phyloP scores from a whole-genome alignment of 2,329 filamentous ascomycete genomes.

The Knufia fluminis region DNA sequence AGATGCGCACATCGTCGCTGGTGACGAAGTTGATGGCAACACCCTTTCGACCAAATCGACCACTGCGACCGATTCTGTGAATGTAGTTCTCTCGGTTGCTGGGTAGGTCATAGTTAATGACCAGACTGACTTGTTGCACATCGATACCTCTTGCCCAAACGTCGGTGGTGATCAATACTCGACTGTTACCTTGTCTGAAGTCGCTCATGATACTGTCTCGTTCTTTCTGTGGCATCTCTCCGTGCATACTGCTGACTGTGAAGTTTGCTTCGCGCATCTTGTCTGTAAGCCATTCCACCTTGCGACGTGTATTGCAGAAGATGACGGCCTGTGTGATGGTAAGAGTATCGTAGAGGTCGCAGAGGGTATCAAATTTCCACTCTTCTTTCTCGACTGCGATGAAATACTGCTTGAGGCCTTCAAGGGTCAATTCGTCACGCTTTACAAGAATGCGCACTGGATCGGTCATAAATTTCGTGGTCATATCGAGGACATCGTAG shows the following conservation, averaged over 20 bases:
- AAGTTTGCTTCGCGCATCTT: conserved; percentile 99
- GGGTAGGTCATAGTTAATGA: conserved; percentile 98
- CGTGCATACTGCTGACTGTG: conserved; percentile 97
- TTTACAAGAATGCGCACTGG: conserved; percentile 94
- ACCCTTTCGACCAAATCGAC: conserved; percentile 93
- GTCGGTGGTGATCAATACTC: conserved; percentile 93
- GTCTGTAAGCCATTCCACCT: conserved; percentile 98
- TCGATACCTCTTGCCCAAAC: conserved; percentile 98
- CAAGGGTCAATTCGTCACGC: conserved; percentile 95
- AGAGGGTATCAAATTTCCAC: conserved; percentile 99
- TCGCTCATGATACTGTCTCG: conserved; percentile 99
- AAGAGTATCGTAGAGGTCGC: conserved; percentile 95
- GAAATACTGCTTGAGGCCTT: conserved; percentile 97
- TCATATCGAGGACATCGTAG: conserved; percentile 98
- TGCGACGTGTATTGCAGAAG: conserved; percentile 97
- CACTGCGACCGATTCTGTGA: conserved; percentile 91
- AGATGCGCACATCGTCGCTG: conserved; percentile 91
- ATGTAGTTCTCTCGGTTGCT: conserved; percentile 99
- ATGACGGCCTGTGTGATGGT: conserved; percentile 99
- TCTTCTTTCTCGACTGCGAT: conserved; percentile 99
- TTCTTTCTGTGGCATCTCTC: conserved; percentile 97
- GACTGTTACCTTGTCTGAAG: conserved; percentile 90
- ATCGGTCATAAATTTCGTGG: conserved; percentile 99
- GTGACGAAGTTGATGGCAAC: conserved; percentile 99
- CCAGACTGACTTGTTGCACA: conserved; percentile 93